Evolutionary conservation across 148 eudicot genomes (phyloP).

Genomic region (Fagopyrum esculentum): DNA sequence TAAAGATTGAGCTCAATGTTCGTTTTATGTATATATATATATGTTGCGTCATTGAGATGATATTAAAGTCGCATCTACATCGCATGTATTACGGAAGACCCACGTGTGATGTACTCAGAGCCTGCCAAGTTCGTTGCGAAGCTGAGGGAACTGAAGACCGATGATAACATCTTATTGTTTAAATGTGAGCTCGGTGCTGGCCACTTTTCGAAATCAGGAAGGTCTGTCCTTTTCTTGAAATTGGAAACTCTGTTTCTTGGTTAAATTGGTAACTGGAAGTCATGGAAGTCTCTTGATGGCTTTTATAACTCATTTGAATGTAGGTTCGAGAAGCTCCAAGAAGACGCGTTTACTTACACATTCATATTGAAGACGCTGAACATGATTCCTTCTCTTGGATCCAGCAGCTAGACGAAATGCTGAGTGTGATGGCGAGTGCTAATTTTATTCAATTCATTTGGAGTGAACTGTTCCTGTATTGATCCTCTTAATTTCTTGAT

Average conservation of each 20-base stretch:
- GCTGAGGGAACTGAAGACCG: slow-evolving; percentile 70
- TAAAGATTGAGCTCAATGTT: not conserved
- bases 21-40: not conserved
- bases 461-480: not conserved
- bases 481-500: not conserved
- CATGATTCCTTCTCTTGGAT: slow-evolving; percentile 28
- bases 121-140: slow-evolving; percentile 89
- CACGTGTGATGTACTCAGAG: slow-evolving; percentile 78
- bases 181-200: slow-evolving; percentile 85
- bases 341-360: slow-evolving; percentile 43
- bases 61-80: not conserved
- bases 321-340: slow-evolving; percentile 57
- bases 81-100: slow-evolving; percentile 37
- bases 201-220: slow-evolving; percentile 73
- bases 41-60: not conserved
- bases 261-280: not conserved
- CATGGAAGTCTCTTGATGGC: not conserved
- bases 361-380: slow-evolving; percentile 43
- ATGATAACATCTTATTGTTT: slow-evolving; percentile 56
- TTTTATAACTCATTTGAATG: not conserved
- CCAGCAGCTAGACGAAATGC: not conserved
- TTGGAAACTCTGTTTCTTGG: not conserved
- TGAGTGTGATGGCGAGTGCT: not conserved
- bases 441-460: not conserved
- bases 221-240: slow-evolving; percentile 28